Conservation (phyloP, 257 asterid species). For the Fraxinus excelsior region DNA sequence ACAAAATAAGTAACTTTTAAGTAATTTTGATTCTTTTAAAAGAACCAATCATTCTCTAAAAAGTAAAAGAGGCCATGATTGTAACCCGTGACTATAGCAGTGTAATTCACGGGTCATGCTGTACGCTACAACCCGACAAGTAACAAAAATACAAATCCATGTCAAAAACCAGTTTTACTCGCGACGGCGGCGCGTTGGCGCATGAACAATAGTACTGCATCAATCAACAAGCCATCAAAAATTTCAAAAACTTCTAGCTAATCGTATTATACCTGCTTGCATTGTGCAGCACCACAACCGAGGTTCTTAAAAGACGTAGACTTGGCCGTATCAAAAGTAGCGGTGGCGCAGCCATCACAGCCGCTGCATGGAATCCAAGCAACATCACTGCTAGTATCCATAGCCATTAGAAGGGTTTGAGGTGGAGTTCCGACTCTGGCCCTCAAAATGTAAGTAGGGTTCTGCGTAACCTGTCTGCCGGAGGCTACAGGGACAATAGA, state of each 20-base stretch:
- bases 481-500: slow-evolving; percentile 58
- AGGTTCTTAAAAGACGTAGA: slow-evolving; percentile 45
- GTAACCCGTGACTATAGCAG: not conserved
- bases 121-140: not conserved
- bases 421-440: slow-evolving; percentile 65
- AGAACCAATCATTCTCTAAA: not conserved
- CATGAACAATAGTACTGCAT: not conserved
- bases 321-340: slow-evolving; percentile 28
- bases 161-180: not conserved
- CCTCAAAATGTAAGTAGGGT: slow-evolving; percentile 60
- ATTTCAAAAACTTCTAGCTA: not conserved
- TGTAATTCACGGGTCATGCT: not conserved
- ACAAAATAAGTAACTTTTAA: not conserved
- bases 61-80: not conserved
- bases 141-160: not conserved
- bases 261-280: slow-evolving; percentile 38
- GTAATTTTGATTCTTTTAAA: not conserved
- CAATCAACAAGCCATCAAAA: not conserved
- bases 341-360: slow-evolving; percentile 56
- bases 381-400: slow-evolving; percentile 67
- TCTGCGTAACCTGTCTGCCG: slow-evolving; percentile 56
- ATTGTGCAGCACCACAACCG: slow-evolving; percentile 51
- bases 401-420: slow-evolving; percentile 53
- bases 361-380: slow-evolving; percentile 65
- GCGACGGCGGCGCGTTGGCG: slow-evolving; percentile 15